These are phyloP conservation scores for Pisolithus orientalis DNA, from an alignment of 768 basidiomycete species.

Conservation along the genomic window DNA sequence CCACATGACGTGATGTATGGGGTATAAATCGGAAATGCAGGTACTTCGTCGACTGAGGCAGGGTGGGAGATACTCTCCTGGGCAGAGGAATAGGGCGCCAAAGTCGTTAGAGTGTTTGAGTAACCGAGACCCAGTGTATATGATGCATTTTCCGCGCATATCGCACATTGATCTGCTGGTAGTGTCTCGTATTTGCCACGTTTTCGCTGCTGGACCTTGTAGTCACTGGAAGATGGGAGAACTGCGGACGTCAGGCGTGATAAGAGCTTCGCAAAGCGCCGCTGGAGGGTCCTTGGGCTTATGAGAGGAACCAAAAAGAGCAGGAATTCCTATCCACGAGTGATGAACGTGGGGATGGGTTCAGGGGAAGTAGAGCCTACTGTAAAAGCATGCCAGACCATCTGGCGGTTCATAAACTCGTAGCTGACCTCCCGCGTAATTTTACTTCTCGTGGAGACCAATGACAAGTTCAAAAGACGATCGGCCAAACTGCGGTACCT, in stretches of 20 bases:
- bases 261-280: slow-evolving; percentile 39
- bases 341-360: not conserved
- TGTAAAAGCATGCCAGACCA: slow-evolving; percentile 99
- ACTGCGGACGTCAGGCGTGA: slow-evolving; percentile 25
- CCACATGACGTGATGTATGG: slow-evolving; percentile 82
- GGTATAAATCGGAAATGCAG: slow-evolving; percentile 66
- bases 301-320: slow-evolving; percentile 87
- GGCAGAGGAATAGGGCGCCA: slow-evolving; percentile 26
- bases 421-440: slow-evolving; percentile 86
- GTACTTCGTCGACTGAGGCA: slow-evolving; percentile 27
- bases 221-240: slow-evolving; percentile 23
- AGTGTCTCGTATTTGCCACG: slow-evolving; percentile 67
- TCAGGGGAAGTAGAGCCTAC: slow-evolving; percentile 39
- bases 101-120: slow-evolving; percentile 38
- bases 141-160: slow-evolving; percentile 77
- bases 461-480: slow-evolving; percentile 65
- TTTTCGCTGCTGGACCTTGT: slow-evolving; percentile 13
- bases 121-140: slow-evolving; percentile 53
- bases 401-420: slow-evolving; percentile 98
- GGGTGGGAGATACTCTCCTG: slow-evolving; percentile 8
- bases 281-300: slow-evolving; percentile 58
- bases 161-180: slow-evolving; percentile 75
- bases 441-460: slow-evolving; percentile 65
- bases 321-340: slow-evolving; percentile 74
- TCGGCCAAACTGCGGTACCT: slow-evolving; percentile 87